phyloP scores from a whole-genome alignment of 1,284 basidiomycete genomes.

The Ceratobasidium sp. region DNA sequence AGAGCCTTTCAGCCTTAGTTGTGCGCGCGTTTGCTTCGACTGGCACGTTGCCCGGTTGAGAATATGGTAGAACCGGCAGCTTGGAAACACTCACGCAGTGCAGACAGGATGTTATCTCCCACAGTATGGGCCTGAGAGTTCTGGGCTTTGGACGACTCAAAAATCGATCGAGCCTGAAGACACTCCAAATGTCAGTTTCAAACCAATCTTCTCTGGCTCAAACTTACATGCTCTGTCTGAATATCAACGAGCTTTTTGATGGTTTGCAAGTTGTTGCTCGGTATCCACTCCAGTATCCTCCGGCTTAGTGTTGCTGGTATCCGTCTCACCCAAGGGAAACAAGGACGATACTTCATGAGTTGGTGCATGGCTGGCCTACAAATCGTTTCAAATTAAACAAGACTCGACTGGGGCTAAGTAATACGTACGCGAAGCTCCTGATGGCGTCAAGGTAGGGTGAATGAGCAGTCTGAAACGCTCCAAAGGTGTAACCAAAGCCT shows the following conservation, averaged over 20 bases:
- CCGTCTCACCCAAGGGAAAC: background rate
- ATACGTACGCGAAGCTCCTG: background rate
- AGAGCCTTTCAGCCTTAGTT: slow-evolving; percentile 8
- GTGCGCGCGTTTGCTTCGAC: slow-evolving; percentile 13
- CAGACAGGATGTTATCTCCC: slow-evolving; percentile 26
- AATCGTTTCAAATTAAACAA: background rate
- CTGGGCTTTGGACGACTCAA: no score
- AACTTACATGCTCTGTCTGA: slow-evolving; percentile 15
- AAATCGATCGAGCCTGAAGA: background rate
- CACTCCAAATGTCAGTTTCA: background rate
- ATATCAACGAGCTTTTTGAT: background rate
- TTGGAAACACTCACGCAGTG: background rate
- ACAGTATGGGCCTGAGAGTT: no score
- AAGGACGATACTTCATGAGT: background rate
- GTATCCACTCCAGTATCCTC: background rate
- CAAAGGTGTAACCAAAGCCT: slow-evolving; percentile 24
- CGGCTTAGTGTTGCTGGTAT: background rate
- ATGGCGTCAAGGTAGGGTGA: slow-evolving; percentile 4
- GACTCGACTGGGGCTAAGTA: background rate
- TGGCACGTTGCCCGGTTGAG: background rate
- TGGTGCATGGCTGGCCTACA: background rate
- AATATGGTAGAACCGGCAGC: no score
- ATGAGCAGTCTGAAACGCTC: background rate
- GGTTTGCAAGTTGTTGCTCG: background rate
- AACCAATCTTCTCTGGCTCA: background rate